These are phyloP conservation scores for Sesbania bispinosa DNA, from an alignment of 306 rosid genomes.

Conservation along the genomic window DNA sequence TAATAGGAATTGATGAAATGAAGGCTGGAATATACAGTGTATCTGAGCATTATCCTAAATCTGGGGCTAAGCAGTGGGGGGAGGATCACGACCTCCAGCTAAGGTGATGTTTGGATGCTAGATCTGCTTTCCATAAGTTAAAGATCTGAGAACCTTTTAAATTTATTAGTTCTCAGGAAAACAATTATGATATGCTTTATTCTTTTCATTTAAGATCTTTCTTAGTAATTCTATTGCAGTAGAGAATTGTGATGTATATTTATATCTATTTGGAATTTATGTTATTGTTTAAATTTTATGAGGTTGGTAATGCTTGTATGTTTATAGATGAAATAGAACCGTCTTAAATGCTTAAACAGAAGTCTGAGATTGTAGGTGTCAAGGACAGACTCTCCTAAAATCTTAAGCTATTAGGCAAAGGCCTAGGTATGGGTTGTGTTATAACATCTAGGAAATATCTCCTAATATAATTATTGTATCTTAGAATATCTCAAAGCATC, in stretches of 20 bases:
- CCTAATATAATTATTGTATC: not conserved
- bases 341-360: not conserved
- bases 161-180: not conserved
- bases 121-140: slow-evolving; percentile 18
- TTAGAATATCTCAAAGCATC: not conserved
- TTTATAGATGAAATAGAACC: slow-evolving; percentile 4
- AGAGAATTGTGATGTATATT: slow-evolving; percentile 21
- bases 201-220: not conserved
- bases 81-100: slow-evolving; percentile 89
- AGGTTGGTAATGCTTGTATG: not conserved
- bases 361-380: not conserved
- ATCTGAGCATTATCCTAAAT: slow-evolving; percentile 56
- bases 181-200: not conserved
- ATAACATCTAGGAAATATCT: not conserved
- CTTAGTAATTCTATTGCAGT: slow-evolving; percentile 1
- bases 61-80: slow-evolving; percentile 83
- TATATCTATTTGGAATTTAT: not conserved
- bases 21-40: slow-evolving; percentile 50
- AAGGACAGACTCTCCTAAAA: not conserved
- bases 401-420: not conserved
- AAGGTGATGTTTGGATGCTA: slow-evolving; percentile 60
- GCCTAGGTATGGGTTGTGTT: not conserved
- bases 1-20: slow-evolving; percentile 84
- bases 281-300: not conserved
- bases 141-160: slow-evolving; percentile 7